Conservation (phyloP, 768 basidiomycete species). For the Rickenella mellea region DNA sequence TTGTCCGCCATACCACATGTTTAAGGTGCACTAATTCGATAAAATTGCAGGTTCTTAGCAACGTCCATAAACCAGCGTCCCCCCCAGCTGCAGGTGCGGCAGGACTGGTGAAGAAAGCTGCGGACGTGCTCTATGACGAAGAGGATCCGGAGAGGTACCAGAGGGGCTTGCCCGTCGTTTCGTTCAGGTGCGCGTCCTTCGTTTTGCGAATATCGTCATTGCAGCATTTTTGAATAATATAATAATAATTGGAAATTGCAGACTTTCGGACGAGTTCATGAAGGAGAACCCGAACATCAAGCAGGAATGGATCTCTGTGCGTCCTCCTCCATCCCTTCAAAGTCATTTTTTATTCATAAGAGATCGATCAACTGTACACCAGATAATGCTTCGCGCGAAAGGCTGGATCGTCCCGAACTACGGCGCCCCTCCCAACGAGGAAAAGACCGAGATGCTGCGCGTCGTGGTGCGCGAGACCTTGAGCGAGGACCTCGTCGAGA, state of each 20-base stretch:
- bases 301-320: constrained; percentile 41
- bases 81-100: constrained; percentile 11
- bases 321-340: constrained; percentile 5
- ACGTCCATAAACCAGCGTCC: constrained; percentile 36
- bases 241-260: constrained; percentile 13
- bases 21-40: neutral
- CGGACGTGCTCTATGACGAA: constrained; percentile 15
- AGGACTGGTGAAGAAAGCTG: constrained; percentile 20
- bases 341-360: no score
- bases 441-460: constrained; percentile 48
- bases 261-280: constrained; percentile 43
- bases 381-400: constrained; percentile 36
- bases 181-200: constrained; percentile 30
- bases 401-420: constrained; percentile 62
- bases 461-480: constrained; percentile 53
- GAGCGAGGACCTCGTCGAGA: constrained; percentile 41
- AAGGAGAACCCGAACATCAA: constrained; percentile 42
- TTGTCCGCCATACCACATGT: neutral
- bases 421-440: constrained; percentile 39
- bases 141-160: constrained; percentile 38
- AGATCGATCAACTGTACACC: no score
- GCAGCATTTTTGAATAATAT: neutral
- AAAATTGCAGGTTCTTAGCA: constrained; percentile 29
- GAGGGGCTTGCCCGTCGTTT: constrained; percentile 51
- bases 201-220: neutral